A percentile compares a stretch with the other conserved stretches of the same genome.
These are phyloP conservation scores for Clarireedia homoeocarpa DNA, from an alignment of 2,329 filamentous ascomycete genomes.

Conservation along the genomic window DNA sequence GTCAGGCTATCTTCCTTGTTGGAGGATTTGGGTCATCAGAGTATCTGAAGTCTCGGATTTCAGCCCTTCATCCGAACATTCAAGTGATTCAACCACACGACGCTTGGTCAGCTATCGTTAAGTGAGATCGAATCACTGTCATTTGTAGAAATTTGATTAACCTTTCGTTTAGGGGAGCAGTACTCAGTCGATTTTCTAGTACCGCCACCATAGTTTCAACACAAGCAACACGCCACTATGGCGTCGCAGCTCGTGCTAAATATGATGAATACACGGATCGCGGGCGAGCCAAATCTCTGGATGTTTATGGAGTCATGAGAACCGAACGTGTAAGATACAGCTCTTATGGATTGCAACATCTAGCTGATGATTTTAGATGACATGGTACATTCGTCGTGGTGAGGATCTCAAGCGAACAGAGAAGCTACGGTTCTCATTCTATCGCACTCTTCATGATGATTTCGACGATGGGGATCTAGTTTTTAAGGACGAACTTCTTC, in stretches of 20 bases:
- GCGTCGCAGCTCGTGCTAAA: constrained; percentile 2
- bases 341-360: background rate
- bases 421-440: constrained; percentile 15
- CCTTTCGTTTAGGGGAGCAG: constrained; percentile 12
- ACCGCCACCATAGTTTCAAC: constrained; percentile 14
- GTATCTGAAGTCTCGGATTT: constrained; percentile 32
- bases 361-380: constrained; percentile 14
- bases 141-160: background rate
- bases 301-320: background rate
- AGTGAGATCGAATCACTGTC: constrained; percentile 6
- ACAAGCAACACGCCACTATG: constrained; percentile 18
- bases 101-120: constrained; percentile 21
- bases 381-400: constrained; percentile 19
- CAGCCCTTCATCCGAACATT: constrained; percentile 28
- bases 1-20: constrained; percentile 17
- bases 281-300: background rate
- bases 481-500: constrained; percentile 10
- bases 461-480: constrained; percentile 4
- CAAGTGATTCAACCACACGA: constrained; percentile 17
- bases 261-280: constrained; percentile 10
- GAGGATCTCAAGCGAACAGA: constrained; percentile 13
- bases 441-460: background rate
- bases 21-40: constrained; percentile 19
- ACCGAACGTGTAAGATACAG: background rate
- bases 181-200: constrained; percentile 14